phyloP scores from a whole-genome alignment of 164 flowering plant genomes.

The Vitis labrusca region DNA sequence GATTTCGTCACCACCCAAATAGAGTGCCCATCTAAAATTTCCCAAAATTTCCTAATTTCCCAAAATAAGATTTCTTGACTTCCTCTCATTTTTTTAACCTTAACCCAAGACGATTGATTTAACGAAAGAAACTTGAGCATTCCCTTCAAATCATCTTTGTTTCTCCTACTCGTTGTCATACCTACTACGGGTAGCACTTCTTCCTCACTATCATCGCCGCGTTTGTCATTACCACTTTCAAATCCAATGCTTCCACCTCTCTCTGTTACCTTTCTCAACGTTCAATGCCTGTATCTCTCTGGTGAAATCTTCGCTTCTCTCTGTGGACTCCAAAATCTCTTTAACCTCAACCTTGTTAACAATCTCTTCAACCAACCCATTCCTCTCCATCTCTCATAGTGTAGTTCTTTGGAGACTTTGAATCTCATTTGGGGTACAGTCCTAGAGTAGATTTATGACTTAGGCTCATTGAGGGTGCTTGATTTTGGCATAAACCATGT shows the following conservation, averaged over 20 bases:
- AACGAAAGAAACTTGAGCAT: no score
- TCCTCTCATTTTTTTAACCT: no score
- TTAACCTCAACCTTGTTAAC: constrained; percentile 65
- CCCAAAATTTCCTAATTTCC: no score
- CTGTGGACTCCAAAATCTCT: constrained; percentile 53
- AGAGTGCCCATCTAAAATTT: no score
- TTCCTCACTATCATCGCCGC: no score
- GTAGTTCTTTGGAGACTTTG: constrained; percentile 49
- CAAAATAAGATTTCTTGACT: no score
- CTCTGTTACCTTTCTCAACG: constrained; percentile 51
- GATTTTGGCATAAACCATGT: constrained; percentile 72
- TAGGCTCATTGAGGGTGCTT: constrained; percentile 48
- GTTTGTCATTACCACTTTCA: no score
- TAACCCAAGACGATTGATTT: no score
- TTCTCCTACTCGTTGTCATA: no score
- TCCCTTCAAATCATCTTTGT: no score
- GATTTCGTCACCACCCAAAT: no score
- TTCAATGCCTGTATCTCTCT: constrained; percentile 70
- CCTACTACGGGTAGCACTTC: no score
- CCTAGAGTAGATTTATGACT: constrained; percentile 69
- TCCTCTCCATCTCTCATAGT: constrained; percentile 68
- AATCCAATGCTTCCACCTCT: constrained; percentile 10
- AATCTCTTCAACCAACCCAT: constrained; percentile 74
- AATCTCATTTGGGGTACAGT: constrained; percentile 87
- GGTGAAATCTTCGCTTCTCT: constrained; percentile 71